A percentile compares a stretch with the other conserved stretches of the same genome.
phyloP scores from a whole-genome alignment of 2,329 filamentous ascomycete genomes.

The Cadophora sp. region DNA sequence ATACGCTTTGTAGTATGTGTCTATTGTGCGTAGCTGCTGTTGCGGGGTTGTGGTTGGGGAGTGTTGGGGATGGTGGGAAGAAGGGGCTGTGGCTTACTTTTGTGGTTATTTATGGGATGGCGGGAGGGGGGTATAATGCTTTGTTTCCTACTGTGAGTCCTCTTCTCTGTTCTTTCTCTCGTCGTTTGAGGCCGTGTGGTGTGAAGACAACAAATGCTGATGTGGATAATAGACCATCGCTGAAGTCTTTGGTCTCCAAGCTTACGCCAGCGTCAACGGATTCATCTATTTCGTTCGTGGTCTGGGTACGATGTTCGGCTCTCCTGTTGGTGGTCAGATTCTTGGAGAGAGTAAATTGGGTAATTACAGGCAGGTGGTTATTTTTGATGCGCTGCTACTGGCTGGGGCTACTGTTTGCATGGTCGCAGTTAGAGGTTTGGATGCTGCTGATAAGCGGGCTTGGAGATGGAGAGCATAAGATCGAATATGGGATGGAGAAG shows the following conservation, averaged over 20 bases:
- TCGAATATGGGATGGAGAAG: background rate
- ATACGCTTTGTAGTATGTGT: slow-evolving; percentile 53
- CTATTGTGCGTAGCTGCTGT: slow-evolving; percentile 48
- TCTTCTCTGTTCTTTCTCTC: background rate
- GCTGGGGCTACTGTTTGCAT: slow-evolving; percentile 49
- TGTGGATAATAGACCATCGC: slow-evolving; percentile 46
- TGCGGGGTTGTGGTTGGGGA: slow-evolving; percentile 48
- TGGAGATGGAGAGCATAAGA: slow-evolving; percentile 50
- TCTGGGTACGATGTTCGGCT: slow-evolving; percentile 53
- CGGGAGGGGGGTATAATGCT: slow-evolving; percentile 54
- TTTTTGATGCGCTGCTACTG: slow-evolving; percentile 51
- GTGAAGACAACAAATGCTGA: background rate
- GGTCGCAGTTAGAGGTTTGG: slow-evolving; percentile 51
- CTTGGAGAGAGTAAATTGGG: slow-evolving; percentile 45
- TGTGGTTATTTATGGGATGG: slow-evolving; percentile 52
- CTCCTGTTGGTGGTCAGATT: slow-evolving; percentile 52
- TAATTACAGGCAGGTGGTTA: slow-evolving; percentile 50
- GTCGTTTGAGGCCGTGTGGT: background rate
- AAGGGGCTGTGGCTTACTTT: slow-evolving; percentile 51
- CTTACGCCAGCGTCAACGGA: slow-evolving; percentile 55
- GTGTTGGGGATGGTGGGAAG: slow-evolving; percentile 39
- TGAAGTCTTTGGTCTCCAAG: slow-evolving; percentile 56
- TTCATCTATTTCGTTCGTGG: slow-evolving; percentile 55
- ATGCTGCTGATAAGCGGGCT: slow-evolving; percentile 47
- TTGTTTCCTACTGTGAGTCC: slow-evolving; percentile 50